Evolutionary conservation across 495 filamentous ascomycete genomes (phyloP).

Genomic region (Friedmanniomyces simplex): DNA sequence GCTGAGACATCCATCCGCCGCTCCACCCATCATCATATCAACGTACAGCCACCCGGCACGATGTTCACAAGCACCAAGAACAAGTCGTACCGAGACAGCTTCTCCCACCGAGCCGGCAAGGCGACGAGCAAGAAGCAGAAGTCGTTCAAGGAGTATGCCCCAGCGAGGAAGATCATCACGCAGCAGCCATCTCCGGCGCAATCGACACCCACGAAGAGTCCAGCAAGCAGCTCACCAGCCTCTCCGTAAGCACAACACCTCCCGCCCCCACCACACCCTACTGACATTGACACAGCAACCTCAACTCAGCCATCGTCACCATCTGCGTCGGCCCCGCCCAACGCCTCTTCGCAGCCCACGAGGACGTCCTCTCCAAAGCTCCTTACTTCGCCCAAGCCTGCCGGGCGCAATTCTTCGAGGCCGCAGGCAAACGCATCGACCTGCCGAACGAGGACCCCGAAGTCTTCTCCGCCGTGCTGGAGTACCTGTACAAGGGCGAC

Average conservation of each 20-base stretch:
- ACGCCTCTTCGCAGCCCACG: slow-evolving; percentile 82
- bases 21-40: not conserved
- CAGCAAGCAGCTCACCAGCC: slow-evolving; percentile 15
- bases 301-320: slow-evolving; percentile 66
- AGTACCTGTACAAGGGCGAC: slow-evolving; percentile 90
- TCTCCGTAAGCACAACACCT: slow-evolving; percentile 18
- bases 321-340: slow-evolving; percentile 66
- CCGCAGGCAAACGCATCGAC: slow-evolving; percentile 56
- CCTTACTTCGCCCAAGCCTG: slow-evolving; percentile 60
- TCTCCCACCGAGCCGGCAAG: slow-evolving; percentile 31
- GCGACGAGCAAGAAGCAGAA: slow-evolving; percentile 31
- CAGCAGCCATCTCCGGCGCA: slow-evolving; percentile 10
- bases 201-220: slow-evolving; percentile 14
- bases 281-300: slow-evolving; percentile 34
- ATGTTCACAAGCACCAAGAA: slow-evolving; percentile 30
- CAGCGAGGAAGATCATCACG: slow-evolving; percentile 9
- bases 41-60: not conserved
- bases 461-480: slow-evolving; percentile 80
- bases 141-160: slow-evolving; percentile 29
- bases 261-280: not conserved
- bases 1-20: not conserved
- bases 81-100: slow-evolving; percentile 31
- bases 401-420: slow-evolving; percentile 52
- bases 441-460: slow-evolving; percentile 82
- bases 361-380: slow-evolving; percentile 67